Percentiles rank a stretch among this genome's conserved stretches.
These are phyloP conservation scores for Artemisia tridentata DNA, from an alignment of 129 eudicot species.

Conservation along the genomic window DNA sequence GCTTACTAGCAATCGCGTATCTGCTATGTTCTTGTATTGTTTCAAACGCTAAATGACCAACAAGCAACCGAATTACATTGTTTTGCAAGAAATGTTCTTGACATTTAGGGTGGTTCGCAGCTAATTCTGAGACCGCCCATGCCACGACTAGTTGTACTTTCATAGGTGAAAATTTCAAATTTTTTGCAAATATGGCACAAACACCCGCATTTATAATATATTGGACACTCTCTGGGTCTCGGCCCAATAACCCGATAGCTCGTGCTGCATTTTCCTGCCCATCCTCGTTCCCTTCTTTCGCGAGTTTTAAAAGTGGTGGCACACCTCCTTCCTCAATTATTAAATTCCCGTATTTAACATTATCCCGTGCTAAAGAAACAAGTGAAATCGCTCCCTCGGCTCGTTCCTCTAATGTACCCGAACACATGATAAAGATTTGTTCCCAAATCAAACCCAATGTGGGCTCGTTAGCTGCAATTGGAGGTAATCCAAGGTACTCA, in stretches of 20 bases:
- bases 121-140: slow-evolving; percentile 61
- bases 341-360: slow-evolving; percentile 46
- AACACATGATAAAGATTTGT: slow-evolving; percentile 42
- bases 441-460: slow-evolving; percentile 54
- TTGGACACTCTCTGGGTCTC: slow-evolving; percentile 57
- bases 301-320: slow-evolving; percentile 46
- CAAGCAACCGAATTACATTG: slow-evolving; percentile 46
- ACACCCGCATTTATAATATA: slow-evolving; percentile 52
- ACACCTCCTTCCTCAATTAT: slow-evolving; percentile 73
- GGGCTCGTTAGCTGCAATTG: slow-evolving; percentile 61
- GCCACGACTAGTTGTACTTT: slow-evolving; percentile 53
- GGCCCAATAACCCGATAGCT: slow-evolving; percentile 54
- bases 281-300: slow-evolving; percentile 50
- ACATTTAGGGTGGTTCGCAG: slow-evolving; percentile 50
- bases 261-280: slow-evolving; percentile 64
- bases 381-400: slow-evolving; percentile 53
- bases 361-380: slow-evolving; percentile 54
- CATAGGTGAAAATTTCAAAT: slow-evolving; percentile 48
- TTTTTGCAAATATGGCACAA: slow-evolving; percentile 43
- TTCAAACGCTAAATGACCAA: slow-evolving; percentile 56
- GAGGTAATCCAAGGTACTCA: slow-evolving; percentile 50
- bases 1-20: slow-evolving; percentile 39
- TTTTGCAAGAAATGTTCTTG: slow-evolving; percentile 58
- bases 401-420: slow-evolving; percentile 41
- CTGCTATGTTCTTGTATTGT: slow-evolving; percentile 59